These are phyloP conservation scores for Scheffersomyces spartinae DNA, from an alignment of 805 yeast genomes.

Conservation along the genomic window DNA sequence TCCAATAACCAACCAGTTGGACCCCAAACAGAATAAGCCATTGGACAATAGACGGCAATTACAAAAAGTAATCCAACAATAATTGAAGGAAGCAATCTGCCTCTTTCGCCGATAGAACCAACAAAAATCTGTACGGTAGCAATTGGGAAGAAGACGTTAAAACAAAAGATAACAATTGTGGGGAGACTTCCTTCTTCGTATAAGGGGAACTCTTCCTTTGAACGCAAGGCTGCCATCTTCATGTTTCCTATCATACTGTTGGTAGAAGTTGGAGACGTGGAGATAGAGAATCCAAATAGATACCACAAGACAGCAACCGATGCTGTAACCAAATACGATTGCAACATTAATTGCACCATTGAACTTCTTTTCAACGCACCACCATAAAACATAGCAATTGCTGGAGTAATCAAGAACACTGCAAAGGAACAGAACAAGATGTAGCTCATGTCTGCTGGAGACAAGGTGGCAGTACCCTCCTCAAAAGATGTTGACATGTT, in stretches of 20 bases:
- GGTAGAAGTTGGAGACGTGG: conserved; percentile 15
- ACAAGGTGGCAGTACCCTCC: too few species aligned
- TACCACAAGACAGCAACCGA: conserved; percentile 31
- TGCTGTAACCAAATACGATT: conserved; percentile 30
- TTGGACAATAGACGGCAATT: conserved; percentile 32
- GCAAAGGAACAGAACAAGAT: conserved; percentile 35
- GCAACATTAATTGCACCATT: conserved; percentile 32
- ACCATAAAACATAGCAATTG: conserved; percentile 34
- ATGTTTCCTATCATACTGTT: conserved; percentile 23
- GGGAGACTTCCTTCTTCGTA: conserved; percentile 37
- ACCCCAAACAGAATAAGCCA: conserved; percentile 38
- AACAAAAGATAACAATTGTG: conserved; percentile 31
- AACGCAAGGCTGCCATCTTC: conserved; percentile 25
- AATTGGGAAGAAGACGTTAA: conserved; percentile 34
- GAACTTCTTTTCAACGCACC: conserved; percentile 31
- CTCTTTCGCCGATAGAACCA: conserved; percentile 35
- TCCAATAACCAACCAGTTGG: conserved; percentile 31
- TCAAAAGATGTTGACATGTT: too few species aligned
- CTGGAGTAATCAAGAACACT: conserved; percentile 37
- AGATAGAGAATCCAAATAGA: conserved; percentile 33
- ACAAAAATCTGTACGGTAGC: conserved; percentile 39
- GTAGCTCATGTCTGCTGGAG: conserved; percentile 41
- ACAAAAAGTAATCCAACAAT: conserved; percentile 29
- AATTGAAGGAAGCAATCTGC: conserved; percentile 28
- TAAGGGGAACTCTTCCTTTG: conserved; percentile 27